Base-by-base conservation (phyloP, 2,329 filamentous ascomycete genomes). In the Biscogniauxia mediterranea region DNA sequence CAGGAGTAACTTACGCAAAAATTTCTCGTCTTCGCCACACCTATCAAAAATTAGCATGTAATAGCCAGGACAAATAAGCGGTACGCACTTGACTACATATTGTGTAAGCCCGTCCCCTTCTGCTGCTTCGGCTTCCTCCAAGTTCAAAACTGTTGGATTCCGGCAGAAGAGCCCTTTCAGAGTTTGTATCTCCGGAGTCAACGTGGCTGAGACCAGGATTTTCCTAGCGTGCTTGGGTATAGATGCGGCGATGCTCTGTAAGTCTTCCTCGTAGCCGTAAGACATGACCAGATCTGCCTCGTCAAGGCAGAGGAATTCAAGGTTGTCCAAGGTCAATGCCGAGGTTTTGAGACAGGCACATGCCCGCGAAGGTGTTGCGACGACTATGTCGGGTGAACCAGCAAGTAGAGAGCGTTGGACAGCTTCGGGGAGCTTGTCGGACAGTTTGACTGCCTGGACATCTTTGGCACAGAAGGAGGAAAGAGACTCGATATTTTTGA, bases 21-120 rank as follows among this genome's bases (percentile, higher is more conserved):
- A 99, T 74, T 99, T 99, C 71, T 98, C 95, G 67, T 98, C 94
- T 77, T 99, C 95, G n/a, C 86, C 92, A 68, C 93, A 96, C 73
- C 86, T 89, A 57, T 38, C 69, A 46, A 73, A 69, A 59, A 46
- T 57, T 58, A 51, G 20, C 49, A 54, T 32, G 21, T 21, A 23
- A 5, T 1, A 54, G 23, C 6, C 25, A 1, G 49, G 1, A n/a
- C 15, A 46, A 15, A 53, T 38, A 42, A 55, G n/a, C 17, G 6
- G 23, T 17, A 11, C 82, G 65, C 77, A 90, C 83, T 89, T 92
- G 66, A 97, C 90, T 28, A 93, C 87, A 71, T 93, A 97, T 78
- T 98, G 95, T 58, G 88, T 91, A 26, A 98, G 84, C 4, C 87
- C 89, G 64, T 89, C 86, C 20, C 88, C 87, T 66, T 92, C 89